These are phyloP conservation scores for Trypanosoma melophagium DNA, from an alignment of 208 protist species.

Conservation along the genomic window DNA sequence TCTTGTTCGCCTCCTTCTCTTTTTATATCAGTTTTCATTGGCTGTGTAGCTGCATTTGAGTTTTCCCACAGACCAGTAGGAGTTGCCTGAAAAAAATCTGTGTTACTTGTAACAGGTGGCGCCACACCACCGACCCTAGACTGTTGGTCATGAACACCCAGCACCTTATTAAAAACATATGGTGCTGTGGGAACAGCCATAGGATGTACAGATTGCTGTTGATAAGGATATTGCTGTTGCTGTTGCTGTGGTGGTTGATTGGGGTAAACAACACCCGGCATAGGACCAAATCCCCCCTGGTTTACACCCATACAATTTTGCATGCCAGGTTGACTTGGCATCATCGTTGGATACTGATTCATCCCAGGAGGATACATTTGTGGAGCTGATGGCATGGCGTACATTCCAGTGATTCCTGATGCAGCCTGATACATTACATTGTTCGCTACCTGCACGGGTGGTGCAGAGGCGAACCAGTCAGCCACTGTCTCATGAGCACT, in stretches of 20 bases:
- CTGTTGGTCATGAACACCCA: not conserved
- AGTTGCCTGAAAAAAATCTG: conserved; percentile 28
- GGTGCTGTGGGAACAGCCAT: conserved; percentile 7
- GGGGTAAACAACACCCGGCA: not conserved
- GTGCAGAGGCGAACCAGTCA: conserved; percentile 8
- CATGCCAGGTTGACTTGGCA: not conserved
- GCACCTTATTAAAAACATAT: conserved; percentile 4
- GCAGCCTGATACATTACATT: not conserved
- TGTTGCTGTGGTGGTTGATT: conserved; percentile 14
- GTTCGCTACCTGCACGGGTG: not conserved
- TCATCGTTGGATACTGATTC: not conserved
- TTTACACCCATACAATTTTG: not conserved
- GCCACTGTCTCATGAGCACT: conserved; percentile 3
- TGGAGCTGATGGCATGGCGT: conserved; percentile 1
- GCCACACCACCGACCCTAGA: not conserved
- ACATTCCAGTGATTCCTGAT: not conserved
- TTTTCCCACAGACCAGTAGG: conserved; percentile 16
- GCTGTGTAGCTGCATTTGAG: not conserved
- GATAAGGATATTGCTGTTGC: conserved; percentile 18
- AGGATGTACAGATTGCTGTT: conserved; percentile 2
- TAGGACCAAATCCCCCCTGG: not conserved
- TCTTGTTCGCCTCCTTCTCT: not conserved
- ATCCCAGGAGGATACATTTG: conserved; percentile 6
- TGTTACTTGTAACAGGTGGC: conserved; percentile 4
- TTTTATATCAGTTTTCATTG: conserved; percentile 4